Evolutionary conservation across 176 grass and related monocot genomes (phyloP), one percentile per base, ranked within the genome.

Genomic region (Eleusine indica): DNA sequence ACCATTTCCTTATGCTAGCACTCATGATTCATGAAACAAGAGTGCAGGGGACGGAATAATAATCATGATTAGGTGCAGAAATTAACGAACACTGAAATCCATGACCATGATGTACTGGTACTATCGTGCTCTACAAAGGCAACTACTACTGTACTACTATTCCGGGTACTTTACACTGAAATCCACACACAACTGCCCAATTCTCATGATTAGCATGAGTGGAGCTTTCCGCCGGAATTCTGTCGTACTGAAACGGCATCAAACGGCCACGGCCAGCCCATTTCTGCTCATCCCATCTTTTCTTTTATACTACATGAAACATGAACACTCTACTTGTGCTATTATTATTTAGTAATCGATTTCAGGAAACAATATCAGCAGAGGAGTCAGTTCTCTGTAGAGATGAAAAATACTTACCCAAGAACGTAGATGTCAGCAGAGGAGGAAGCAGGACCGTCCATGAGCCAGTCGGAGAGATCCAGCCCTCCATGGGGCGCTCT

Each of bases 391-490:
- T 47, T 47, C 44, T 47, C 9, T 47, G 25, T 25, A 47, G 44
- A 47, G 9, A 10, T 47, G 44, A 10, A 47, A 47, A 47, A 11
- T 60, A 22, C 71, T 5, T 83, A 98, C 96, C 96, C 93, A 67
- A 98, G 89, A 19, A 98, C 96, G 62, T 95, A 95, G 80, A 98
- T 53, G 86, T 95, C 89, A 74, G 90, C 81, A 22, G 86, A 80
- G 5, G 80, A 87, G 76, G 91, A 74, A 30, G 70, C 19, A 51
- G 80, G 48, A 6, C 68, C 65, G 53, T 21, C 58, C 81, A 21
- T 41, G 32, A 98, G 89, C 96, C 96, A 98, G 25, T 90, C 89
- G 0, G 78, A 80, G 60, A 98, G 77, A 82, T 85, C 71, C n/a
- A 93, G 70, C 41, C 76, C 89, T 74, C 60, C 69, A 12, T 88